Evolutionary conservation across 2,329 filamentous ascomycete species (phyloP).

Genomic region (Diaporthe sp.): DNA sequence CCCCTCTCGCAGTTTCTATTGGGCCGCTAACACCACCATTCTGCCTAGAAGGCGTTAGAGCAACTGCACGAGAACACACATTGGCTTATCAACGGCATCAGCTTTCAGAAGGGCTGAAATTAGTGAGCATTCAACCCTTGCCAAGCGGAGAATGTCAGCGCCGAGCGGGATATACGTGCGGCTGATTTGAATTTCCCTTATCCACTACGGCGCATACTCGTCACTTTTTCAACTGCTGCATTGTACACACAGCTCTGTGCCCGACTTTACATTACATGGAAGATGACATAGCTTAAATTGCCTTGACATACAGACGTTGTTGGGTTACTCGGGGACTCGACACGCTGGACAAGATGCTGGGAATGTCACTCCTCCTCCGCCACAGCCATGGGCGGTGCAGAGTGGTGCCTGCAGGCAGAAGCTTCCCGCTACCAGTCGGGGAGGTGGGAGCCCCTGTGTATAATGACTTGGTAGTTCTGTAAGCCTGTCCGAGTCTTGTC

Average conservation of each 20-base stretch:
- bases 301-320: background rate
- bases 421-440: background rate
- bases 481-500: background rate
- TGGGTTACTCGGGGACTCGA: background rate
- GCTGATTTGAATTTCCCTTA: background rate
- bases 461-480: background rate
- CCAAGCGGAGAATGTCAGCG: background rate
- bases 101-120: background rate
- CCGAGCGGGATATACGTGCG: background rate
- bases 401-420: background rate
- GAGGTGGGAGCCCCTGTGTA: background rate
- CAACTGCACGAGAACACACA: background rate
- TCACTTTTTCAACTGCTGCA: background rate
- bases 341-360: background rate
- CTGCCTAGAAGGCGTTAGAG: background rate
- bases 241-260: too few relatives aligned
- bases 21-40: background rate
- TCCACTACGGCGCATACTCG: background rate
- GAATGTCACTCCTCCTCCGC: constrained; percentile 6
- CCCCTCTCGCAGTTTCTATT: background rate
- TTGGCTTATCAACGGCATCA: background rate
- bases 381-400: background rate
- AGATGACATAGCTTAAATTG: background rate
- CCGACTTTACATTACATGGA: too few relatives aligned
- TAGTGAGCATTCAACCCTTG: background rate